Base-by-base conservation (phyloP, 139 green algal genomes). In the Parachlorella kessleri region DNA sequence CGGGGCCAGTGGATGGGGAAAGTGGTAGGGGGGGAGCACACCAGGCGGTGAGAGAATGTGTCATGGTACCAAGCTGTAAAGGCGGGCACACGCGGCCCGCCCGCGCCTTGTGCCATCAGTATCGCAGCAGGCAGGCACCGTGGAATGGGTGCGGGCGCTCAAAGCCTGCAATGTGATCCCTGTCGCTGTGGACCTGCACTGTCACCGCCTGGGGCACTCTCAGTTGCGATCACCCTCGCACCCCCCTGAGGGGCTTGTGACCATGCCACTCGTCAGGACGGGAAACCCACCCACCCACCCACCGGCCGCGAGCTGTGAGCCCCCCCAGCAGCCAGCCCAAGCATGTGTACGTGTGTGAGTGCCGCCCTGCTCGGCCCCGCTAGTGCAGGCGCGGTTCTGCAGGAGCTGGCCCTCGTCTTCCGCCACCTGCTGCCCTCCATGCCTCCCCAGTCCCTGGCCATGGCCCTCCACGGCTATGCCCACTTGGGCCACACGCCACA, bases 401-500 rank as follows among this genome's bases (percentile, higher is more conserved):
- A 41, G 1, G 75, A 75, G 55, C 75, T 81, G 28, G 66, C 66
- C 1, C n/a, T 33, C 26, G 75, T 75, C 38, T 35, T 64, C 38
- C 75, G 75, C 26, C 48, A 68, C 37, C 41, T 55, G 72, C 1
- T 53, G 21, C 21, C 21, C 4, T 8, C 10, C 6, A 30, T 30
- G 5, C 23, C 41, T 3, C 48, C 36, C n/a, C 72, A 81, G 75
- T 81, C 75, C 10, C 55, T 74, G 75, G 48, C 75, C 42, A 55
- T 81, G 66, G 66, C 39, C 40, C 75, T 81, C 7, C 75, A 63
- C 66, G 59, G 42, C 35, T 81, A 42, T 40, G 75, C 75, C 41
- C 4, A 24, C 26, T 66, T 68, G 66, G 26, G 55, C 21, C 59
- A 59, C 75, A 81, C 75, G 26, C 75, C 75, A 2, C 75, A 81